These are phyloP conservation scores for Aspergillus jensenii DNA, from an alignment of 2,329 filamentous ascomycete species.

Conservation along the genomic window DNA sequence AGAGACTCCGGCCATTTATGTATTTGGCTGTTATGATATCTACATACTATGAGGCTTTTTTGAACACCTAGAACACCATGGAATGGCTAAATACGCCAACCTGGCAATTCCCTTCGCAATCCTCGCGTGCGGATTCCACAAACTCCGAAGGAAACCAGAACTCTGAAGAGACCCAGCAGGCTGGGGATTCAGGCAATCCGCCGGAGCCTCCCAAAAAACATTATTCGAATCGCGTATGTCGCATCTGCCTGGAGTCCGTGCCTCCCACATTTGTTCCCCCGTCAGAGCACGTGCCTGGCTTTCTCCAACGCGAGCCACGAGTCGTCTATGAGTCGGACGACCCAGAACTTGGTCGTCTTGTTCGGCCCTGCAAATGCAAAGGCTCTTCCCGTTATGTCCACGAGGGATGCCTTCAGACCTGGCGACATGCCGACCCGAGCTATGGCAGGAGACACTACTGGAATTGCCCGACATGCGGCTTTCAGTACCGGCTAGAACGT, in stretches of 20 bases:
- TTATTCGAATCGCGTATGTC: conserved; percentile 74
- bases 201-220: conserved; percentile 41
- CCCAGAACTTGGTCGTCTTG: conserved; percentile 70
- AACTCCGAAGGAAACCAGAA: conserved; percentile 8
- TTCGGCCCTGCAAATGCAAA: conserved; percentile 91
- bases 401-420: conserved; percentile 80
- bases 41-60: conserved; percentile 1
- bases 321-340: conserved; percentile 74
- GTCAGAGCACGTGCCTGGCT: conserved; percentile 54
- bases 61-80: conserved; percentile 6
- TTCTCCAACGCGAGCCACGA: conserved; percentile 56
- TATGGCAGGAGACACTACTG: conserved; percentile 70
- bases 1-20: conserved; percentile 14
- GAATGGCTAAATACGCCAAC: conserved; percentile 24
- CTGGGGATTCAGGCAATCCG: conserved; percentile 15
- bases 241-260: conserved; percentile 81
- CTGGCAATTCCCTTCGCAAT: conserved; percentile 25
- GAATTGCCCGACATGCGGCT: conserved; percentile 84
- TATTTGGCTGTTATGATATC: conserved; percentile 10
- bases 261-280: conserved; percentile 59
- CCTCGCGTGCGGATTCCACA: conserved; percentile 9
- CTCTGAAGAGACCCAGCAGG: conserved; percentile 12
- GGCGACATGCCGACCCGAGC: conserved; percentile 72
- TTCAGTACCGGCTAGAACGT: conserved; percentile 75
- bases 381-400: conserved; percentile 93